Evolutionary conservation across 768 basidiomycete species (phyloP).

Genomic region (Tylopilus sp.): DNA sequence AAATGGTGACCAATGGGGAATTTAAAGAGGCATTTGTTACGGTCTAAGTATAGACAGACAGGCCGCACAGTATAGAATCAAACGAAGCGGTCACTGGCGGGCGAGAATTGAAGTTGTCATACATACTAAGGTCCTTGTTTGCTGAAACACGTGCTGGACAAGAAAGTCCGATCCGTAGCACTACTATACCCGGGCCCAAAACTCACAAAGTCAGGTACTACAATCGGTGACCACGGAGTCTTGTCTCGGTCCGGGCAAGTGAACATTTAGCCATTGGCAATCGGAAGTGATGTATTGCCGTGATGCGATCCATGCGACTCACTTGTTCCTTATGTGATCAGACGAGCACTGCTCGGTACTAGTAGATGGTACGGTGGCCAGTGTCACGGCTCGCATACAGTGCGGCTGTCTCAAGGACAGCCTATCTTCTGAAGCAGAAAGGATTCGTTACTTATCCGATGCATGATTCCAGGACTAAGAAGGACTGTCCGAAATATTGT

Average conservation of each 20-base stretch:
- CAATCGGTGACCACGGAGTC: not conserved
- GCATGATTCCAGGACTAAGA: not conserved
- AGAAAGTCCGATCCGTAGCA: not conserved
- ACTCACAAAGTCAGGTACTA: not conserved
- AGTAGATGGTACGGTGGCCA: not conserved
- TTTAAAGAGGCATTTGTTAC: constrained; percentile 46
- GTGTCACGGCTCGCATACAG: not conserved
- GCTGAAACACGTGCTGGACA: constrained; percentile 9
- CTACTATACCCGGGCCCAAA: not conserved
- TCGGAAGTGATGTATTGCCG: not conserved
- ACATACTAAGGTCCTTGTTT: constrained; percentile 5
- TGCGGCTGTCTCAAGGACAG: not conserved
- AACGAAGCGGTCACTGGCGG: not conserved
- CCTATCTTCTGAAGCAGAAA: no score
- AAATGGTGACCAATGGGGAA: constrained; percentile 83
- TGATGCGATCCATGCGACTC: not conserved
- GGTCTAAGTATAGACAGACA: not conserved
- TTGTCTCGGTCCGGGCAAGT: not conserved
- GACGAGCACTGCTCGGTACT: not conserved
- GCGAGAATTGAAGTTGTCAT: constrained; percentile 4
- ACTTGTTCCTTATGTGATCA: not conserved
- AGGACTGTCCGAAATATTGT: not conserved
- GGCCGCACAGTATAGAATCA: no score
- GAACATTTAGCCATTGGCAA: not conserved
- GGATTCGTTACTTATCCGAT: not conserved